Percentiles rank a stretch among this genome's conserved stretches.
phyloP scores from a whole-genome alignment of 2,329 filamentous ascomycete species.

The Beauveria sp. region DNA sequence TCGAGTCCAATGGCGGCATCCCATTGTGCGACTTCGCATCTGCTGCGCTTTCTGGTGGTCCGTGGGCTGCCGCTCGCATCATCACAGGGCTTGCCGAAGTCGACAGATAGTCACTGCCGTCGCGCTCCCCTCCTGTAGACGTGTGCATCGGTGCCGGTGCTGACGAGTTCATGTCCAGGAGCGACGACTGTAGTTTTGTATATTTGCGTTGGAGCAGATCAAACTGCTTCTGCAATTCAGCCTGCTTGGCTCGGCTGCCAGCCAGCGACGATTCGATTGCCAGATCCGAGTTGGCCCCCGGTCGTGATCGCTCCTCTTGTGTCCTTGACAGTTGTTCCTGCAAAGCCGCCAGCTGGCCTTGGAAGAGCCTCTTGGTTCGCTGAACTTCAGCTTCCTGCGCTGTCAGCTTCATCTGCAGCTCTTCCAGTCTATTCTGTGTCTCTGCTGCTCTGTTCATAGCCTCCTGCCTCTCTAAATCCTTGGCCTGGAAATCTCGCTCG shows the following conservation, averaged over 20 bases:
- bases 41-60: constrained; percentile 30
- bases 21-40: constrained; percentile 36
- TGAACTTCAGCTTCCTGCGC: constrained; percentile 41
- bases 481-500: constrained; percentile 56
- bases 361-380: constrained; percentile 34
- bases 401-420: constrained; percentile 50
- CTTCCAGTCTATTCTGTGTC: constrained; percentile 50
- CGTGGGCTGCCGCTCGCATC: constrained; percentile 29
- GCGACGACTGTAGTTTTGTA: constrained; percentile 40
- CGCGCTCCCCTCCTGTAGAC: constrained; percentile 14
- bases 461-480: constrained; percentile 51
- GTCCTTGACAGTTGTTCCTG: constrained; percentile 37
- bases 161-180: constrained; percentile 39
- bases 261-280: constrained; percentile 39
- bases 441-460: constrained; percentile 51
- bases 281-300: constrained; percentile 24
- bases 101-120: constrained; percentile 28
- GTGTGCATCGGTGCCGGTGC: constrained; percentile 18
- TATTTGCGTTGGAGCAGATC: constrained; percentile 43
- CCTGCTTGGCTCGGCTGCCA: constrained; percentile 45
- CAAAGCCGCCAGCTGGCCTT: constrained; percentile 40
- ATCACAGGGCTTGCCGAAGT: constrained; percentile 31
- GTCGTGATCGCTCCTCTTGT: constrained; percentile 20
- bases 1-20: constrained; percentile 33
- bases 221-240: constrained; percentile 46